Evolutionary conservation across 1,284 basidiomycete species (phyloP), one percentile per base, ranked within the genome.

Genomic region (Rhodotorula sp.): DNA sequence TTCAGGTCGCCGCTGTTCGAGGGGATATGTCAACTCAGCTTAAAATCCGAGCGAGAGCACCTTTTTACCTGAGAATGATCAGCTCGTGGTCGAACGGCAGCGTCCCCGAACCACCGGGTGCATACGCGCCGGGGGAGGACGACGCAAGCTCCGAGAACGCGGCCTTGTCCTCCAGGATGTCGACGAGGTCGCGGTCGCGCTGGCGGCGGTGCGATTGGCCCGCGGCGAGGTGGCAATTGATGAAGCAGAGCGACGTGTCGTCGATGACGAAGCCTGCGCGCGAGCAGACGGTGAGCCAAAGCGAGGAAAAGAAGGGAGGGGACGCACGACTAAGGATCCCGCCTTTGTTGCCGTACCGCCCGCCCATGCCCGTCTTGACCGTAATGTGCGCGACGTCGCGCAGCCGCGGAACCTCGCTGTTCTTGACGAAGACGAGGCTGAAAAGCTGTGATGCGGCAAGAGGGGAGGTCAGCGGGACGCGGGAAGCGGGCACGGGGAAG

Each of bases 181-280:
- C 97, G 1, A 89, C 89, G 8, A 95, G 84, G 81, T 99, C 95
- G 0, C 89, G 88, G 77, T 96, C 97, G 9, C 96, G 86, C 73
- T 90, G 86, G 10, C 89, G 86, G 41, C 91, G 87, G 60, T 91
- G 89, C 72, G 87, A 86, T 80, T 97, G 94, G 1, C 96, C 95
- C 3, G 96, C 95, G 10, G 95, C 96, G 62, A 99, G 85, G 84
- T 99, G 96, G 76, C 92, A 94, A 82, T 99, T 99, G 83, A 97
- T 88, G 79, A 97, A 91, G 80, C 94, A 97, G 36, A 98, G 82
- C 0, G 92, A 94, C 2, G 93, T 90, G 82, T 80, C 73, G 58
- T 91, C 87, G 76, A 94, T 91, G 51, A 97, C 90, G 69, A 99
- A 84, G 29, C 97, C 89, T 9, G 92, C 87, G 2, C 12, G 39